Evolutionary conservation across 805 yeast species (phyloP), one percentile per base, ranked within the genome.

Genomic region (Kodamaea hsintzibuensis): DNA sequence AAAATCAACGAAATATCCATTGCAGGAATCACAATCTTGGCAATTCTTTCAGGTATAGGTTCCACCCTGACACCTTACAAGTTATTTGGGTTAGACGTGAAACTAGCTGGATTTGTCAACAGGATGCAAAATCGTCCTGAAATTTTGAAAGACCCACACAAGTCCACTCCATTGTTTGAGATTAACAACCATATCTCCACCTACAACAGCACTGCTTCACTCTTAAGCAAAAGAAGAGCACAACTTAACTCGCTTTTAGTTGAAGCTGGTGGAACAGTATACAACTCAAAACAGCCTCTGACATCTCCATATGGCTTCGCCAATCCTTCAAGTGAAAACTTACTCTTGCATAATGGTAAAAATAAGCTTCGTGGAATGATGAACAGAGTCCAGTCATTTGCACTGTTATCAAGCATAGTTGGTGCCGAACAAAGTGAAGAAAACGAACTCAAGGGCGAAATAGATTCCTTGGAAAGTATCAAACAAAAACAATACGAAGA

Each of bases 21-120:
- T 44, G 68, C 78, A 25, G 86, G 86, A 0, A 76, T 82, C 30
- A 70, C 81, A n/a, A 72, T 78, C 49, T 70, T 82, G 50, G 81
- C 83, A 0, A 57, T 78, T 0, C 65, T 82, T 16, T 80, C 82
- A 9, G 85, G 85, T 1, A 72, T 81, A 43, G 85, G 84, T 1
- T 77, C 82, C 6, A 65, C 78, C 12, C 73, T 82, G 42, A 78
- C 82, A 0, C 76, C 82, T 7, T 73, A 66, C 57, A 63, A 66
- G 27, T 52, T 60, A 27, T 61, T 67, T 38, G 46, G 56, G 2
- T 9, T 58, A 5, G 62, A 57, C 18, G 19, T 12, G 25, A 49
- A 48, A 37, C 13, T 57, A 14, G 43, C 42, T 33, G 27, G 22
- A n/a, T 13, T 51, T 16, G 25, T 49, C 18, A n/a, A 30, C 3